Conservation (phyloP, 495 filamentous ascomycete species). For the Acidomyces sp. region DNA sequence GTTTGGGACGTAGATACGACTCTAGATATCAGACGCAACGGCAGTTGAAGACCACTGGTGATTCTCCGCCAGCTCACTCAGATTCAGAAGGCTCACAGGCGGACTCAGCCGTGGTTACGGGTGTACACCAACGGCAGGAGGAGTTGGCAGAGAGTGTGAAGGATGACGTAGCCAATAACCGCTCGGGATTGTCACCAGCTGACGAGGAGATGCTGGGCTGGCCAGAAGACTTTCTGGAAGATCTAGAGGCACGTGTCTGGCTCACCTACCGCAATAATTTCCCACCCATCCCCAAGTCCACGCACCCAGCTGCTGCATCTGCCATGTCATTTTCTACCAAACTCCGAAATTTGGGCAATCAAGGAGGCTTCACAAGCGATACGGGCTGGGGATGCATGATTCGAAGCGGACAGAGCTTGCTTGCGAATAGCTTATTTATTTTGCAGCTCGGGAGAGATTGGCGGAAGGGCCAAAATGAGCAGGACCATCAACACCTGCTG, state of each 20-base stretch:
- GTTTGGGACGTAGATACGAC: slow-evolving; percentile 65
- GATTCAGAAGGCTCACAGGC: slow-evolving; percentile 13
- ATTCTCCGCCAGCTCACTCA: slow-evolving; percentile 13
- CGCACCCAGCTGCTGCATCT: slow-evolving; percentile 53
- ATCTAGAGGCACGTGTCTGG: slow-evolving; percentile 91
- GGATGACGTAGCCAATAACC: slow-evolving; percentile 6
- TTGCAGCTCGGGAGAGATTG: slow-evolving; percentile 79
- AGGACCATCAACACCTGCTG: slow-evolving; percentile 60
- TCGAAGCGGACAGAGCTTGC: slow-evolving; percentile 79
- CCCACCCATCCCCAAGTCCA: slow-evolving; percentile 61
- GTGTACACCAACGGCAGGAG: slow-evolving; percentile 2
- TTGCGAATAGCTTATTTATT: slow-evolving; percentile 70
- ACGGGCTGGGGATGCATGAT: slow-evolving; percentile 99
- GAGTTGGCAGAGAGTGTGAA: slow-evolving; percentile 11
- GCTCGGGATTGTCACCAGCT: slow-evolving; percentile 2
- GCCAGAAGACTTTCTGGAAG: slow-evolving; percentile 75
- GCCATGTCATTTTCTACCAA: slow-evolving; percentile 77
- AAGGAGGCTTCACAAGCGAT: slow-evolving; percentile 79
- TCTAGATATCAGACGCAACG: slow-evolving; percentile 22
- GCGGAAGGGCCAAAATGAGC: slow-evolving; percentile 46
- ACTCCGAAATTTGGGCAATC: slow-evolving; percentile 65
- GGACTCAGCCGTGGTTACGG: slow-evolving; percentile 18
- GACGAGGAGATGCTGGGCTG: slow-evolving; percentile 43
- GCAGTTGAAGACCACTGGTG: slow-evolving; percentile 9
- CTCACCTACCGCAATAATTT: slow-evolving; percentile 93